Percentiles rank a stretch among this genome's conserved stretches.
These are phyloP conservation scores for Penicillium expansum DNA, from an alignment of 2,329 filamentous ascomycete genomes.

Conservation along the genomic window DNA sequence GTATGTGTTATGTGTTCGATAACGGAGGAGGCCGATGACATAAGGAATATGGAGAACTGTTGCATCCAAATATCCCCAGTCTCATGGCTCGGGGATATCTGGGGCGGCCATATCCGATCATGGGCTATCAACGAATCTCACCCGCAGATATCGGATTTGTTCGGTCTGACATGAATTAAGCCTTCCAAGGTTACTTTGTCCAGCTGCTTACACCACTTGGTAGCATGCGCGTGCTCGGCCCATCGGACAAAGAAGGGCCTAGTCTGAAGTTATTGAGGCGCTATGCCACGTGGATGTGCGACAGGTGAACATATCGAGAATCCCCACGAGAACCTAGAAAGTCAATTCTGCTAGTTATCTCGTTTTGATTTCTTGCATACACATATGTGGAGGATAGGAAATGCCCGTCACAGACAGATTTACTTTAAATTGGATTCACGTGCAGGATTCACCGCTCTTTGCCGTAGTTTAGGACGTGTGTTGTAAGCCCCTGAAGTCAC, in stretches of 20 bases:
- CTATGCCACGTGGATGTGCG: background rate
- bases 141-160: background rate
- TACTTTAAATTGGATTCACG: no score
- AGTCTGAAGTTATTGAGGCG: background rate
- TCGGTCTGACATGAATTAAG: background rate
- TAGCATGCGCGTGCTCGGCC: background rate
- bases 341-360: background rate
- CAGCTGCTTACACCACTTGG: background rate
- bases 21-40: slow-evolving; percentile 11
- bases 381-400: background rate
- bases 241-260: background rate
- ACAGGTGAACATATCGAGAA: background rate
- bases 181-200: background rate
- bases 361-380: background rate
- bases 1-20: slow-evolving; percentile 5
- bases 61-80: background rate
- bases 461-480: background rate
- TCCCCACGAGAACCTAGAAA: background rate
- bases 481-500: background rate
- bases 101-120: slow-evolving; percentile 7
- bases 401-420: background rate
- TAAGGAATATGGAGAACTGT: background rate
- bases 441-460: background rate
- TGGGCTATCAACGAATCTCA: background rate
- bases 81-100: background rate